Percentiles rank a stretch among this genome's conserved stretches.
These are phyloP conservation scores for Aspergillus steynii DNA, from an alignment of 495 filamentous ascomycete species.

Conservation along the genomic window DNA sequence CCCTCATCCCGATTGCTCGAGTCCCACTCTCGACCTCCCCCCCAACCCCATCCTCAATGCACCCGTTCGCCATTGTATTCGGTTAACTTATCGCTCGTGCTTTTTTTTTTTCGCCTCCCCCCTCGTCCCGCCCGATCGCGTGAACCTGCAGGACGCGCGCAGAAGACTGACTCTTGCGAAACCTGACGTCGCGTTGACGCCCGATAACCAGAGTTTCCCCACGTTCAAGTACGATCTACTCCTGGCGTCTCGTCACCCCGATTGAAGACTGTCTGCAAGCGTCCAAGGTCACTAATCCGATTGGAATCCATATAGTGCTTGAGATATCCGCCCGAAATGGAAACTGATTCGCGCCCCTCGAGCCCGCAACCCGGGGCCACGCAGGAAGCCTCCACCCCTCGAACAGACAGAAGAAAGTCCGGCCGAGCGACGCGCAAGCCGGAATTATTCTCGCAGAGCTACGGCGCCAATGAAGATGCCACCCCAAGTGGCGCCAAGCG, in stretches of 20 bases:
- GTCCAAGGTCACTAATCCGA: not conserved
- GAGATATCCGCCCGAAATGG: constrained; percentile 27
- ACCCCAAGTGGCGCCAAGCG: constrained; percentile 49
- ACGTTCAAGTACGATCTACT: constrained; percentile 18
- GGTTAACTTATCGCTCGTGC: not conserved
- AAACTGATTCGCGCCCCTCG: constrained; percentile 35
- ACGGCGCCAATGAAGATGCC: constrained; percentile 30
- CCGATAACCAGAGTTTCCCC: constrained; percentile 13
- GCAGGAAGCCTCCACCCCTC: constrained; percentile 31
- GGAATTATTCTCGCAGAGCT: constrained; percentile 57
- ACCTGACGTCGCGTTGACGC: constrained; percentile 22
- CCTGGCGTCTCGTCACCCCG: not conserved
- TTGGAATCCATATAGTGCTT: constrained; percentile 5
- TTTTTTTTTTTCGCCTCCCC: not conserved
- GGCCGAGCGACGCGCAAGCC: constrained; percentile 78
- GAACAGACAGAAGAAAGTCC: constrained; percentile 71
- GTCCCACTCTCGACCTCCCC: constrained; percentile 12
- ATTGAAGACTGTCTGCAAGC: not conserved
- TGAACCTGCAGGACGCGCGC: constrained; percentile 14
- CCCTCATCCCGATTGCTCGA: constrained; percentile 12
- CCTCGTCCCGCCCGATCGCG: not conserved
- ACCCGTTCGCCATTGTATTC: constrained; percentile 1
- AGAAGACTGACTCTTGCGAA: constrained; percentile 11
- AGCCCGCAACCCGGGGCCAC: constrained; percentile 24
- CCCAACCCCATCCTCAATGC: constrained; percentile 1